Evolutionary conservation across 306 rosid species (phyloP), one percentile per base, ranked within the genome.

Genomic region (Quercus cerris): DNA sequence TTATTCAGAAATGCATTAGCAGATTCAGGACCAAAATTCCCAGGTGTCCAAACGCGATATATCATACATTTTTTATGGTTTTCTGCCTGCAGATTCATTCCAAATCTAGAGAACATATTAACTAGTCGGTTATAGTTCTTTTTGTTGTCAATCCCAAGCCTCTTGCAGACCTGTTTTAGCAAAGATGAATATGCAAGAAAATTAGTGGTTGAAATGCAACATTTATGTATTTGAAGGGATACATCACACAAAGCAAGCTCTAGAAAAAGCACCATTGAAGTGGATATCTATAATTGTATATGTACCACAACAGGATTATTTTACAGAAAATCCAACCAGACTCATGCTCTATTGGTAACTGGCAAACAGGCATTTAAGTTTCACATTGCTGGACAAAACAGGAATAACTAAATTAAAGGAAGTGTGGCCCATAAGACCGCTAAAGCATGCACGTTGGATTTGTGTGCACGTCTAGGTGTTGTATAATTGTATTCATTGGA

Each of bases 131-230:
- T 73, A 83, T 89, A 90, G 88, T 81, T 85, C 87, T 71, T 89
- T 83, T 93, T 95, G 54, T 86, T 90, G 66, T 90, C 94, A 76
- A 95, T 86, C 80, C 97, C 94, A 81, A 95, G 93, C 87, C 88
- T 82, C 84, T 88, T 86, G 57, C 91, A 81, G 18, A 95, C 83
- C 99, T 93, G 90, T 74, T 81, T 56, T 31, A 56, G 62, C 20
- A 87, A 75, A 81, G 44, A 84, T 15, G 19, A 67, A 71, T 74
- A 52, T 80, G 72, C 54, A 55, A 81, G 66, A 11, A 78, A 56
- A 81, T 77, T 70, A 25, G 31, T 56, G 70, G 78, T 67, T 70
- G 54, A 78, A 85, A 74, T 13, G 62, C 35, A 75, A 38, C 52
- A 77, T 63, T 72, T 75, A 62, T 76, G 82, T 78, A 77, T 38